Evolutionary conservation across 768 basidiomycete species (phyloP).

Genomic region (Tulasnella calospora): DNA sequence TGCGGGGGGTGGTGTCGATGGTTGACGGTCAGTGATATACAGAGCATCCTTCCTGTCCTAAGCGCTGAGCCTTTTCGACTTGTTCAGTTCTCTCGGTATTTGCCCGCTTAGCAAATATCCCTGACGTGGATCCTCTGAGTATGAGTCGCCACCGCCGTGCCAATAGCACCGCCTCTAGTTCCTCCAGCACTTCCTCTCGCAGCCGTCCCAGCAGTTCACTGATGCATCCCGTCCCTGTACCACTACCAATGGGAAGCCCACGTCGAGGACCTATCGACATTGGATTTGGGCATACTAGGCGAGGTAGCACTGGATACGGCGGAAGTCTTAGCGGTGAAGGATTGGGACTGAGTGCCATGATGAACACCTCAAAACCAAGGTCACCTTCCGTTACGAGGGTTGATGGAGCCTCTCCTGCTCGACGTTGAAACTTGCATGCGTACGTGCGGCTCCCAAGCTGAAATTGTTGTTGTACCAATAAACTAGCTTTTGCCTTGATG

Average conservation of each 20-base stretch:
- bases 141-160: constrained; percentile 77
- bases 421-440: not conserved
- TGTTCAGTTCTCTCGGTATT: constrained; percentile 68
- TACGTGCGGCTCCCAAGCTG: not conserved
- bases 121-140: constrained; percentile 67
- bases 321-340: not conserved
- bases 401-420: not conserved
- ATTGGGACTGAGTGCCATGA: not conserved
- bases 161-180: constrained; percentile 23
- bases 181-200: constrained; percentile 18
- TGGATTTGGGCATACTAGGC: not conserved
- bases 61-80: not conserved
- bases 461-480: not conserved
- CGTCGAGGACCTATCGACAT: not conserved
- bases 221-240: not conserved
- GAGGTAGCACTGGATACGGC: not conserved
- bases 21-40: constrained; percentile 59
- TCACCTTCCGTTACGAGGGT: not conserved
- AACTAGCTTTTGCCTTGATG: not conserved
- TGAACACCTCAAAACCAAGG: not conserved
- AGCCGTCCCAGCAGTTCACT: not conserved
- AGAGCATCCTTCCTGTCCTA: not conserved
- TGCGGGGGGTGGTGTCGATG: constrained; percentile 66
- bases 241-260: not conserved
- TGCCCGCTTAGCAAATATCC: constrained; percentile 65